Evolutionary conservation across 768 basidiomycete genomes (phyloP).

Genomic region (Daedalea quercina): DNA sequence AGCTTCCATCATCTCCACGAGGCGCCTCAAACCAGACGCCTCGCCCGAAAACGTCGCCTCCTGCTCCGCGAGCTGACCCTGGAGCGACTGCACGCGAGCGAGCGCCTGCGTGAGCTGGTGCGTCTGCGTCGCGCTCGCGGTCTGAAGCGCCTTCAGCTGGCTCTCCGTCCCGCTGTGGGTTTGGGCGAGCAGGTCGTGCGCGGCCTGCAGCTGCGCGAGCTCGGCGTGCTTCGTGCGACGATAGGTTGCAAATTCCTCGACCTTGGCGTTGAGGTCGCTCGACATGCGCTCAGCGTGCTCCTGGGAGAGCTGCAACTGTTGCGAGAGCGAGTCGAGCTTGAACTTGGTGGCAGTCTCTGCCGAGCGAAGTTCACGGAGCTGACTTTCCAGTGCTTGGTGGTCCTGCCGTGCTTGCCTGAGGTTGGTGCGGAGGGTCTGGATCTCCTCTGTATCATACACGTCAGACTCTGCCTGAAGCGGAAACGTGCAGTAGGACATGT

Average conservation of each 20-base stretch:
- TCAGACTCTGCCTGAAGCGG: neutral
- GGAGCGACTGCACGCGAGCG: constrained; percentile 66
- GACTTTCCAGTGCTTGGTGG: constrained; percentile 57
- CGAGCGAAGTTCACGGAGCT: constrained; percentile 67
- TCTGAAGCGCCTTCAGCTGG: constrained; percentile 67
- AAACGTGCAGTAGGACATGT: neutral
- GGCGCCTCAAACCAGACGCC: constrained; percentile 61
- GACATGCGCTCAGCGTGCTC: constrained; percentile 69
- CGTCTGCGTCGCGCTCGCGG: constrained; percentile 61
- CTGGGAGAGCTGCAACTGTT: constrained; percentile 75
- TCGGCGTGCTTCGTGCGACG: constrained; percentile 78
- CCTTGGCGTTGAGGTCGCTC: constrained; percentile 61
- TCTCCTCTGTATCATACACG: constrained; percentile 48
- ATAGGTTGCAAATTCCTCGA: constrained; percentile 80
- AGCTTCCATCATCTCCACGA: constrained; percentile 82
- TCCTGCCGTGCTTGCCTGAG: constrained; percentile 75
- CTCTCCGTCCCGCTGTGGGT: constrained; percentile 59
- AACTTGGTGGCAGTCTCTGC: constrained; percentile 81
- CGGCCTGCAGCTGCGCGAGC: constrained; percentile 65
- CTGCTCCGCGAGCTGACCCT: constrained; percentile 75
- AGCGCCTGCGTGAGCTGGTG: constrained; percentile 76
- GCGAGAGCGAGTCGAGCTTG: constrained; percentile 76
- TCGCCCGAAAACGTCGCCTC: constrained; percentile 80
- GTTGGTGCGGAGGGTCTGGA: constrained; percentile 57
- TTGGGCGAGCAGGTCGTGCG: constrained; percentile 68